Base-by-base conservation (phyloP, 1,284 basidiomycete genomes). In the Cryptococcus jaspeensis region DNA sequence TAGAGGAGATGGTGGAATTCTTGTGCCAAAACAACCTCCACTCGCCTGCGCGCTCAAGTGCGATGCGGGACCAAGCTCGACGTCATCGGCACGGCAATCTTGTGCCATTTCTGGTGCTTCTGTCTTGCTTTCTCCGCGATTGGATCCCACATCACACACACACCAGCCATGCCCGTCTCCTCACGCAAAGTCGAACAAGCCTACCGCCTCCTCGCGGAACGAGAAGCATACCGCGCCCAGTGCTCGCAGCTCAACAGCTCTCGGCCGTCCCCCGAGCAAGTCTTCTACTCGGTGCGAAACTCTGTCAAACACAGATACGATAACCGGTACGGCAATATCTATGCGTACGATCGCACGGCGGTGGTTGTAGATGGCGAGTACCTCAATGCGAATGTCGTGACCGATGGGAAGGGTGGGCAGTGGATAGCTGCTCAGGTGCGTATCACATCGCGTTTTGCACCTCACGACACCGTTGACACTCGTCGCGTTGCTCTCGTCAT, bases 371-470 rank as follows among this genome's bases (percentile, higher is more conserved):
- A 61, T 18, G 60, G 56, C 11, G 56, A 55, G 25, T 76, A 75
- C 49, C 51, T 76, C 22, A 76, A 76, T 50, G 74, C 74, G 3
- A 76, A 71, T 57, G 66, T 74, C 18, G 66, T 76, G 5, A 50
- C 41, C 15, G 69, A 70, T 54, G 53, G 52, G 13, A 55, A 53
- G 8, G 66, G 65, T 13, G 52, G 57, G 16, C 66, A 64, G 69
- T 76, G 73, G 72, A 65, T 76, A 16, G 73, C 73, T 9, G 62
- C 70, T 32, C 74, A 76, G 63, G 73, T 75, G 51, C 60, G 73
- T 56, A 6, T 20, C 8, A 12, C 3, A 28, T 47, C 44, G 28
- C 16, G 22, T 25, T 28, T 8, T 15, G 18, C 18, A 16, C 22
- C 8, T 48, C 28, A 32, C 28, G 28, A 9, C 28, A 5, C 28